Base-by-base conservation (phyloP, 2,329 filamentous ascomycete genomes). In the Scortechinia acanthostroma region DNA sequence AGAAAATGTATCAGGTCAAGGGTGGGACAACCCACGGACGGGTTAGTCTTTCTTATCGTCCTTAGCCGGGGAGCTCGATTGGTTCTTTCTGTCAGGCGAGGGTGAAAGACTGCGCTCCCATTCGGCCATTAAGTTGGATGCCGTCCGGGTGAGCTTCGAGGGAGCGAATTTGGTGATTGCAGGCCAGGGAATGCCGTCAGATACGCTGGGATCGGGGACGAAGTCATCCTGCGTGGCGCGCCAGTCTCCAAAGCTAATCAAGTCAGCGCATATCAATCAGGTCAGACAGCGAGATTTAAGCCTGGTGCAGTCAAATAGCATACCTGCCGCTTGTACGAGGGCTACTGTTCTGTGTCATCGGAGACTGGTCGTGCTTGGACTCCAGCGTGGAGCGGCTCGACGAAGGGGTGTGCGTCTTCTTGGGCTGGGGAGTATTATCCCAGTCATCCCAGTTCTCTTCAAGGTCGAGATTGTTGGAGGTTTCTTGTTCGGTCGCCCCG, bases 71-170 rank as follows among this genome's bases (percentile, higher is more conserved):
- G n/a, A n/a, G n/a, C n/a, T n/a, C n/a, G n/a, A n/a, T n/a, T n/a
- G n/a, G n/a, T 30, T n/a, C 25, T 10, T 40, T 19, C 35, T 33
- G 44, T 60, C 59, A 3, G 62, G 55, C 1, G 74, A 68, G 23
- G 79, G 71, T 2, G 76, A 80, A 14, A 91, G 68, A 52, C 78
- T 87, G 61, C 81, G 88, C 67, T 97, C 91, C 88, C 89, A 95
- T 58, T 95, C 90, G 51, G 83, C 86, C 80, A 96, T 89, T 47
- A 95, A 72, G 50, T 85, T 86, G 25, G 83, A 86, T n/a, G 91
- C 88, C 1, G 88, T 91, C 28, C 81, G 77, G 59, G 89, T 88
- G 53, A 96, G 68, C 54, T 88, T 90, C 52, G 80, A 82, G 0
- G 90, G 86, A 5, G 80, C 77, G 35, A 90, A 66, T 51, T 83